Conservation (phyloP, 306 rosid genomes). For the Ochetophila trinervis region DNA sequence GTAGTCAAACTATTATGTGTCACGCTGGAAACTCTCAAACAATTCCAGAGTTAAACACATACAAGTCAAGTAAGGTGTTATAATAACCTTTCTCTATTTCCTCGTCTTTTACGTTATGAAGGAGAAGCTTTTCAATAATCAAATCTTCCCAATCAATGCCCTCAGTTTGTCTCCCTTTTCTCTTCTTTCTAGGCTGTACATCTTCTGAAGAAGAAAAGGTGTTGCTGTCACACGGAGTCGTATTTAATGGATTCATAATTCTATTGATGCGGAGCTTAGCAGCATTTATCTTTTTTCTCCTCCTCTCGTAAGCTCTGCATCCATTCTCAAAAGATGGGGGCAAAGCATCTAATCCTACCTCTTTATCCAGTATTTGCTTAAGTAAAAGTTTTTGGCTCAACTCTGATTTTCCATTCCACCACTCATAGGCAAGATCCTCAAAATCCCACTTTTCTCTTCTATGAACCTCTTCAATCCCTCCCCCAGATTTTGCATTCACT, state of each 20-base stretch:
- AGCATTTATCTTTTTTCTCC: constrained; percentile 59
- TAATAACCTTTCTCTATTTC: constrained; percentile 89
- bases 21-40: constrained; percentile 11
- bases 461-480: constrained; percentile 25
- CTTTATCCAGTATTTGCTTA: constrained; percentile 52
- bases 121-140: constrained; percentile 71
- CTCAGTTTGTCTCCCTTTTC: constrained; percentile 31
- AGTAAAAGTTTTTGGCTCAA: constrained; percentile 65
- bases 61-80: constrained; percentile 51
- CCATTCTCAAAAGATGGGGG: constrained; percentile 67
- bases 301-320: constrained; percentile 39
- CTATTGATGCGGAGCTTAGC: constrained; percentile 58
- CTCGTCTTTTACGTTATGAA: constrained; percentile 67
- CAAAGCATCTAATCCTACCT: constrained; percentile 61
- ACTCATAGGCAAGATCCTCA: constrained; percentile 42
- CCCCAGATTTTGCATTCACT: constrained; percentile 16
- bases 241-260: constrained; percentile 45
- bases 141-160: constrained; percentile 80
- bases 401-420: constrained; percentile 87
- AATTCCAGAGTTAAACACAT: constrained; percentile 57
- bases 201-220: constrained; percentile 1
- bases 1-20: no score
- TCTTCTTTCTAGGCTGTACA: constrained; percentile 31
- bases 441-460: constrained; percentile 20
- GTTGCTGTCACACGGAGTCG: constrained; percentile 9